Percentiles rank a stretch among this genome's conserved stretches.
These are phyloP conservation scores for Penstemon barbatus DNA, from an alignment of 257 asterid genomes.

Conservation along the genomic window DNA sequence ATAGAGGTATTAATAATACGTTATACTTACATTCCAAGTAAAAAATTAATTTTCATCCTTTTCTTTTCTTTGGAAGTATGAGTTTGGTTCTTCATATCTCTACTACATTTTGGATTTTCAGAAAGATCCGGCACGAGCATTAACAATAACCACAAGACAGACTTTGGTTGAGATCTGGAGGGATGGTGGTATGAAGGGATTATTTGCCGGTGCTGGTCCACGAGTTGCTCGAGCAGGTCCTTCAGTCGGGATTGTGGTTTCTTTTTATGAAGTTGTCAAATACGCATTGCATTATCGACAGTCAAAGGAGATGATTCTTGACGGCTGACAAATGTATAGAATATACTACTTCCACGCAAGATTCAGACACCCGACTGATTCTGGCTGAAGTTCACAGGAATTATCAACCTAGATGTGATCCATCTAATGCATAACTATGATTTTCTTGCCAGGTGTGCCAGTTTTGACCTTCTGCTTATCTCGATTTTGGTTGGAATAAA, in stretches of 20 bases:
- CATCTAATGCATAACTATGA: not conserved
- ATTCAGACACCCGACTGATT: too few relatives aligned
- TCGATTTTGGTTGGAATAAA: too few relatives aligned
- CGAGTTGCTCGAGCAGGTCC: conserved; percentile 86
- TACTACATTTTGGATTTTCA: conserved; percentile 22
- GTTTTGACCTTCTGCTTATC: not conserved
- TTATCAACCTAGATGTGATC: not conserved
- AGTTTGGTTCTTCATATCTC: too few relatives aligned
- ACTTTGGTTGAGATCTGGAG: conserved; percentile 77
- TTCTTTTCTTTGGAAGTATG: too few relatives aligned
- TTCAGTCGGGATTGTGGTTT: conserved; percentile 81
- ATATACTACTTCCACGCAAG: too few relatives aligned
- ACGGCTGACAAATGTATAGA: too few relatives aligned
- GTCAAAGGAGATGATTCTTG: not conserved
- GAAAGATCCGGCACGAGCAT: conserved; percentile 73
- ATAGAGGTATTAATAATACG: conserved; percentile 55
- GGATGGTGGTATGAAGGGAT: conserved; percentile 74
- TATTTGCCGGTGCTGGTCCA: conserved; percentile 70
- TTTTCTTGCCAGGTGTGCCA: not conserved
- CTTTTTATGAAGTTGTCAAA: conserved; percentile 75
- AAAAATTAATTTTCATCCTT: too few relatives aligned
- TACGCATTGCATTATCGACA: conserved; percentile 47
- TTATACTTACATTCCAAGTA: too few relatives aligned
- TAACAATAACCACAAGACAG: conserved; percentile 65
- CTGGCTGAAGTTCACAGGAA: not conserved